Conservation (phyloP, 192 early-diverging fungal genomes). For the Coemansia sp. region DNA sequence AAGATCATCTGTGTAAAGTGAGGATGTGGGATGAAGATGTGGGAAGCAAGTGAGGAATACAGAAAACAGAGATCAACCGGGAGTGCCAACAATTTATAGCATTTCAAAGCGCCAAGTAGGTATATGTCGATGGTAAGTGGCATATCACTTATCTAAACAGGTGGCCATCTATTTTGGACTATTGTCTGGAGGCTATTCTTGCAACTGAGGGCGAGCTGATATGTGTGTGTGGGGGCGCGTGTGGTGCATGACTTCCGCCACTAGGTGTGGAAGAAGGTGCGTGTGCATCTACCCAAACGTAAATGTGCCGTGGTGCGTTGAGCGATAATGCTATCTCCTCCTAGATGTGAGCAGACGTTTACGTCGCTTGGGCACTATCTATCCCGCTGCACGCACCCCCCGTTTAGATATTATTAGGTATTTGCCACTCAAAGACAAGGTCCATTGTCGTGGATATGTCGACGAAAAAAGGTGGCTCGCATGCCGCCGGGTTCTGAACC, state of each 20-base stretch:
- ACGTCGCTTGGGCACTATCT: neutral
- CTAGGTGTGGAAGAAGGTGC: neutral
- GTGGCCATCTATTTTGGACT: slow-evolving; percentile 1
- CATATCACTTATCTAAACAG: neutral
- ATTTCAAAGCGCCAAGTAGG: neutral
- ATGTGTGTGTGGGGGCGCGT: slow-evolving; percentile 3
- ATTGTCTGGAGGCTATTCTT: slow-evolving; percentile 4
- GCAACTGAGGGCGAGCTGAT: neutral
- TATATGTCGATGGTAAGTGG: neutral
- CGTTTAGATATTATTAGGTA: slow-evolving; percentile 10
- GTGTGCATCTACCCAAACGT: neutral
- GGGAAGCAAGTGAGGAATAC: neutral
- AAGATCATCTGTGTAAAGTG: slow-evolving; percentile 26
- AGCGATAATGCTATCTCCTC: neutral
- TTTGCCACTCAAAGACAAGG: slow-evolving; percentile 8
- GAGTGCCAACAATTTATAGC: neutral
- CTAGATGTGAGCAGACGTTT: neutral
- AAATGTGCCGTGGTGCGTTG: neutral
- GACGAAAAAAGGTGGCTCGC: neutral
- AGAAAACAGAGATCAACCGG: neutral
- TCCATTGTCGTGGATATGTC: neutral
- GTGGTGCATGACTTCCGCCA: slow-evolving; percentile 4
- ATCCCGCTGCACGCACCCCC: neutral
- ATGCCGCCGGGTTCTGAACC: neutral
- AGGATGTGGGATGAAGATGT: neutral